phyloP scores from a whole-genome alignment of 352 stramenopile genomes.

The Plasmopara muralis region DNA sequence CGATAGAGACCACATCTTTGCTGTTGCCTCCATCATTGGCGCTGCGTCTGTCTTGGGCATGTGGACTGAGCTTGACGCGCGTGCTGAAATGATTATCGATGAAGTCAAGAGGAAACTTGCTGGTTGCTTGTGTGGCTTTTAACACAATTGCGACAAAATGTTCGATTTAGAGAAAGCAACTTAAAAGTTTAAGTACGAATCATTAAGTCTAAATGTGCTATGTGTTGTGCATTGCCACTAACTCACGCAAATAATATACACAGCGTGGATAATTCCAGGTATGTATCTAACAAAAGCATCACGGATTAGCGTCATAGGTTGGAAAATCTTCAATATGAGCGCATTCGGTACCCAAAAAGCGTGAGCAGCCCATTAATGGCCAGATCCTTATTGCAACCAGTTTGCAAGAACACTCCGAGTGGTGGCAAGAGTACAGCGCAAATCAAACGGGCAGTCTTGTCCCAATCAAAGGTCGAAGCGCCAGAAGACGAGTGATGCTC shows the following conservation, averaged over 20 bases:
- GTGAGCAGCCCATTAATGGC: slow-evolving; percentile 65
- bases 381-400: slow-evolving; percentile 50
- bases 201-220: no score
- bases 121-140: slow-evolving; percentile 63
- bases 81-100: slow-evolving; percentile 37
- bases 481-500: no score
- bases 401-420: slow-evolving; percentile 48
- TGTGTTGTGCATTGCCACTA: no score
- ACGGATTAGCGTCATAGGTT: neutral
- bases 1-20: slow-evolving; percentile 21
- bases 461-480: slow-evolving; percentile 23
- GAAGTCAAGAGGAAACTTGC: slow-evolving; percentile 53
- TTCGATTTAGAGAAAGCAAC: neutral
- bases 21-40: slow-evolving; percentile 37
- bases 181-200: slow-evolving; percentile 1
- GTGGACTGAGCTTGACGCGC: slow-evolving; percentile 43
- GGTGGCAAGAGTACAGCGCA: slow-evolving; percentile 43
- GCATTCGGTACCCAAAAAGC: slow-evolving; percentile 33
- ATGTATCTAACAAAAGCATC: slow-evolving; percentile 33
- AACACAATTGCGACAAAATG: slow-evolving; percentile 7
- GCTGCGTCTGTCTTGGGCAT: slow-evolving; percentile 42
- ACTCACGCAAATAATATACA: slow-evolving; percentile 25
- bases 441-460: slow-evolving; percentile 41
- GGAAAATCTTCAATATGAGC: neutral
- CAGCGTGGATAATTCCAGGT: slow-evolving; percentile 46